Evolutionary conservation across 208 protist species (phyloP).

Genomic region (Porcisia hertigi): DNA sequence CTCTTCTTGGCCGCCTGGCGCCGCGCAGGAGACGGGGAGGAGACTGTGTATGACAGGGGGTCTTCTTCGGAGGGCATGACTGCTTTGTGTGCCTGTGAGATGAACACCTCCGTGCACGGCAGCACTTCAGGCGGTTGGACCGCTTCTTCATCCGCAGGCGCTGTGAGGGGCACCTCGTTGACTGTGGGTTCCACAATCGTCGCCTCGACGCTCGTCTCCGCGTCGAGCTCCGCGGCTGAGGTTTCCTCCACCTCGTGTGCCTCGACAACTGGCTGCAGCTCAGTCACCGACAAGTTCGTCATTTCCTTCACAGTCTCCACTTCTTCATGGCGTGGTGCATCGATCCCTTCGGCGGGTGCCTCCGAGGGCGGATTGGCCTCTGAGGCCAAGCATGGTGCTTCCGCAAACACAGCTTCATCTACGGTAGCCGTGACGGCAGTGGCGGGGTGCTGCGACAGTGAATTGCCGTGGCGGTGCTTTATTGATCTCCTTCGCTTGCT

Average conservation of each 20-base stretch:
- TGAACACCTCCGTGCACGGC: neutral
- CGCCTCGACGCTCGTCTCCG: neutral
- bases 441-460: neutral
- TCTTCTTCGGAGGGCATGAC: neutral
- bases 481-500: constrained; percentile 1
- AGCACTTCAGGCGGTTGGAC: neutral
- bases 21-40: constrained; percentile 13
- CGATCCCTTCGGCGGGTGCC: constrained; percentile 5
- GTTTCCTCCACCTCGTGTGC: neutral
- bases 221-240: neutral
- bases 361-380: constrained; percentile 18
- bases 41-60: neutral
- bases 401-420: neutral
- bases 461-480: neutral
- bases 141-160: neutral
- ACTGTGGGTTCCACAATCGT: neutral
- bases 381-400: neutral
- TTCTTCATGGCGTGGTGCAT: constrained; percentile 10
- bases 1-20: constrained; percentile 39
- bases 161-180: neutral
- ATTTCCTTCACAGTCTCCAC: constrained; percentile 22
- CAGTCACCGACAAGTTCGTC: constrained; percentile 8
- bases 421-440: neutral
- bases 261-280: constrained; percentile 9
- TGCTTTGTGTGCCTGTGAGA: neutral